These are phyloP conservation scores for Podaxis sp. DNA, from an alignment of 768 basidiomycete genomes.

Conservation along the genomic window DNA sequence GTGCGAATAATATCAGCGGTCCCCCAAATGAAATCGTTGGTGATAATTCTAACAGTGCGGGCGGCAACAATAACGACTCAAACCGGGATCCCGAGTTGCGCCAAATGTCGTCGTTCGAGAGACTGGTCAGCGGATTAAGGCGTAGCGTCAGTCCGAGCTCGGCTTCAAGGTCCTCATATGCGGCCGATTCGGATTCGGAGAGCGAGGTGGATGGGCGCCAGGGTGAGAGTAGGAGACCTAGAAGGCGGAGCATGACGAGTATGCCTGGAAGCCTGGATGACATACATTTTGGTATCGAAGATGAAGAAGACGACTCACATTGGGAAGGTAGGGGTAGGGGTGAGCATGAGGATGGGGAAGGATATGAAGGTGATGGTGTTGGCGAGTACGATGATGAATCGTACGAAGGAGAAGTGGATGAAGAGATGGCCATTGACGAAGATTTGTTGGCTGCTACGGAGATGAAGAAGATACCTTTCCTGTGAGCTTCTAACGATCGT, in stretches of 20 bases:
- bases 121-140: constrained; percentile 41
- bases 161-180: constrained; percentile 40
- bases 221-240: constrained; percentile 32
- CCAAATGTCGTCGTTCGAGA: constrained; percentile 78
- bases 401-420: constrained; percentile 59
- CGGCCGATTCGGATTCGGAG: constrained; percentile 51
- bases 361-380: constrained; percentile 27
- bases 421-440: constrained; percentile 75
- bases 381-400: constrained; percentile 33
- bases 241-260: constrained; percentile 71
- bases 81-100: constrained; percentile 47
- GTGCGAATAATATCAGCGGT: constrained; percentile 9
- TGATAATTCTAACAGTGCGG: constrained; percentile 4
- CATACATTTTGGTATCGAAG: constrained; percentile 53
- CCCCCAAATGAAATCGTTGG: background rate
- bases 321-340: constrained; percentile 31
- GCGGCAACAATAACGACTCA: constrained; percentile 19
- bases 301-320: constrained; percentile 41
- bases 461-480: constrained; percentile 76
- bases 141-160: constrained; percentile 56
- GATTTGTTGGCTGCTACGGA: constrained; percentile 78
- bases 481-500: constrained; percentile 31
- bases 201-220: constrained; percentile 46
- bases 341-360: constrained; percentile 32
- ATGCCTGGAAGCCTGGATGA: constrained; percentile 80